Conservation (phyloP, 2,329 filamentous ascomycete species). For the Harringtonia aguacate region DNA sequence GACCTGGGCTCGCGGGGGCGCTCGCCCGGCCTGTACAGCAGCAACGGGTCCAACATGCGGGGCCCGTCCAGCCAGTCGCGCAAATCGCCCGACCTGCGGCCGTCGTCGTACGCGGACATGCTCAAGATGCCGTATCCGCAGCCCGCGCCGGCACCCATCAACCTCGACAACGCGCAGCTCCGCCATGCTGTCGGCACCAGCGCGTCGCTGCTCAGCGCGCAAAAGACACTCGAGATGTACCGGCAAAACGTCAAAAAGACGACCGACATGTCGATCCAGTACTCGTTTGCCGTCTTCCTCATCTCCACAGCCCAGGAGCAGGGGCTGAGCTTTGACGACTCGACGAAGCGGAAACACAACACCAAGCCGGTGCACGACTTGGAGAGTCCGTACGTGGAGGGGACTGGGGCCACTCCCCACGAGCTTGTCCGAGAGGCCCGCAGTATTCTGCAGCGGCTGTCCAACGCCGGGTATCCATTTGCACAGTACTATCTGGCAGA, state of each 20-base stretch:
- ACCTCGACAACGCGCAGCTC: constrained; percentile 72
- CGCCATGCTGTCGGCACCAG: constrained; percentile 75
- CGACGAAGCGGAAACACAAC: constrained; percentile 32
- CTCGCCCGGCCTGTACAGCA: constrained; percentile 37
- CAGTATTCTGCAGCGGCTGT: constrained; percentile 74
- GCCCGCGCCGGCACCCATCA: constrained; percentile 54
- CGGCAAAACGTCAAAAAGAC: constrained; percentile 95
- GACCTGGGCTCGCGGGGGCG: constrained; percentile 57
- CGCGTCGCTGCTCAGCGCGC: constrained; percentile 79
- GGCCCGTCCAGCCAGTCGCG: constrained; percentile 39
- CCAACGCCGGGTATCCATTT: constrained; percentile 86
- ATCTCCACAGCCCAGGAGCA: constrained; percentile 80
- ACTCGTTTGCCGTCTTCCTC: constrained; percentile 93
- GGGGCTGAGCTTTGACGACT: constrained; percentile 42
- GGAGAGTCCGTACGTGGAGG: constrained; percentile 35
- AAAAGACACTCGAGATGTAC: constrained; percentile 97
- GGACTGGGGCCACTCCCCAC: constrained; percentile 40
- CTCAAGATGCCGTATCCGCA: constrained; percentile 69
- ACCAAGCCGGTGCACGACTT: constrained; percentile 35
- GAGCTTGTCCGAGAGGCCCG: constrained; percentile 79
- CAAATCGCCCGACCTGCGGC: constrained; percentile 43
- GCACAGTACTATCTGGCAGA: constrained; percentile 97
- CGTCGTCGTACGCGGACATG: constrained; percentile 46
- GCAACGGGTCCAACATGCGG: constrained; percentile 29
- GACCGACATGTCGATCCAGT: constrained; percentile 79